phyloP scores from a whole-genome alignment of 768 basidiomycete genomes.

The Leccinum longicurvipes region DNA sequence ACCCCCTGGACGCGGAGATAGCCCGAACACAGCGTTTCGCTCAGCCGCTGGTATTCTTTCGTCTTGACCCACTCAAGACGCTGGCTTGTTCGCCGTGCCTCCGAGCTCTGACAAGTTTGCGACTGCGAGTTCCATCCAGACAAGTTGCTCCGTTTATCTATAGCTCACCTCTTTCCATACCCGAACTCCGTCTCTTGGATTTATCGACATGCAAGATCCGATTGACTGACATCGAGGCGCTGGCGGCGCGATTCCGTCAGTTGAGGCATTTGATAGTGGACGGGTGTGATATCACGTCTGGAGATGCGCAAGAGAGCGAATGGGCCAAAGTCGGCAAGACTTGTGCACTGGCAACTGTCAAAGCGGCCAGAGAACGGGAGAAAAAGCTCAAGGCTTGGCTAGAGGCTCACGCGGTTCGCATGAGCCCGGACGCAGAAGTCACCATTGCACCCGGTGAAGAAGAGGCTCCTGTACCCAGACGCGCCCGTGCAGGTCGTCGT shows the following conservation, averaged over 20 bases:
- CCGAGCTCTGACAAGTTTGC: constrained; percentile 48
- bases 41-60: constrained; percentile 86
- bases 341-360: constrained; percentile 59
- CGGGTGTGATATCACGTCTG: constrained; percentile 53
- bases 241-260: constrained; percentile 47
- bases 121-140: constrained; percentile 72
- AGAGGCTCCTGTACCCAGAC: constrained; percentile 10
- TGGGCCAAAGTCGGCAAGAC: constrained; percentile 61
- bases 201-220: constrained; percentile 66
- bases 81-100: constrained; percentile 45
- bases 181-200: constrained; percentile 61
- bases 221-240: constrained; percentile 49
- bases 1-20: constrained; percentile 46
- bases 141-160: constrained; percentile 44
- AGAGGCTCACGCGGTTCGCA: constrained; percentile 30
- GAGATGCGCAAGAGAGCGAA: constrained; percentile 47
- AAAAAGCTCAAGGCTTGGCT: constrained; percentile 53
- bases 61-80: constrained; percentile 52
- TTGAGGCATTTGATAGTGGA: constrained; percentile 73
- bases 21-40: constrained; percentile 50
- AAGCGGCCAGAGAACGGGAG: constrained; percentile 64
- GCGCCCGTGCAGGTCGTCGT: constrained; percentile 45
- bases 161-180: constrained; percentile 32
- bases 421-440: not conserved
- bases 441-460: not conserved